Conservation (phyloP, 768 basidiomycete species). For the Serendipita indica region DNA sequence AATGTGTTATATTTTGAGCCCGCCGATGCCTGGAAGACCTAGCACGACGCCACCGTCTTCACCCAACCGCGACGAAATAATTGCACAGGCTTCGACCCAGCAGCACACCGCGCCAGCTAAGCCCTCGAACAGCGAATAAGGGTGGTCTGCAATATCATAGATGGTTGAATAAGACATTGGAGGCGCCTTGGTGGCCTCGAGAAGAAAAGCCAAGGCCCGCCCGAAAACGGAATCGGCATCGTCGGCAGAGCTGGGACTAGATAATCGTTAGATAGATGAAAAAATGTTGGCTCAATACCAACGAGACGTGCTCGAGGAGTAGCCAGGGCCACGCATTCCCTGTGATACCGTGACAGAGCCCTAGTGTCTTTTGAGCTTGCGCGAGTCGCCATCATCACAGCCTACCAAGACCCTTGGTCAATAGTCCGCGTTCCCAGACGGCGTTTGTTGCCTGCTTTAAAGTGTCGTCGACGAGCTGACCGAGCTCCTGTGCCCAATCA, state of each 20-base stretch:
- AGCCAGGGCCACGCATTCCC: constrained; percentile 15
- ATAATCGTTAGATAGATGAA: too few relatives aligned
- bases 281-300: too few relatives aligned
- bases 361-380: neutral
- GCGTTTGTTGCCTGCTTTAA: constrained; percentile 7
- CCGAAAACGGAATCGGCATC: neutral
- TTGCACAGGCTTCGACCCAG: constrained; percentile 12
- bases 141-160: constrained; percentile 13
- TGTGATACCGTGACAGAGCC: constrained; percentile 12
- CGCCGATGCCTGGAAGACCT: constrained; percentile 12
- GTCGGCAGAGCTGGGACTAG: too few relatives aligned
- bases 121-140: constrained; percentile 13
- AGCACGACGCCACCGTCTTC: constrained; percentile 2
- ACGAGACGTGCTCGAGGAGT: neutral
- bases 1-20: constrained; percentile 10
- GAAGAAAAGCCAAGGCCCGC: constrained; percentile 9
- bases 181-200: constrained; percentile 12
- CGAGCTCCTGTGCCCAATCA: neutral
- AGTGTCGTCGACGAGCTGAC: neutral
- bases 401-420: constrained; percentile 12
- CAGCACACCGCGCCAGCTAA: constrained; percentile 12
- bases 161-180: constrained; percentile 1
- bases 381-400: neutral
- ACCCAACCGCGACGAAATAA: constrained; percentile 11
- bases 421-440: constrained; percentile 13